phyloP scores from a whole-genome alignment of 140 eudicot genomes.

The Artemisia princeps region DNA sequence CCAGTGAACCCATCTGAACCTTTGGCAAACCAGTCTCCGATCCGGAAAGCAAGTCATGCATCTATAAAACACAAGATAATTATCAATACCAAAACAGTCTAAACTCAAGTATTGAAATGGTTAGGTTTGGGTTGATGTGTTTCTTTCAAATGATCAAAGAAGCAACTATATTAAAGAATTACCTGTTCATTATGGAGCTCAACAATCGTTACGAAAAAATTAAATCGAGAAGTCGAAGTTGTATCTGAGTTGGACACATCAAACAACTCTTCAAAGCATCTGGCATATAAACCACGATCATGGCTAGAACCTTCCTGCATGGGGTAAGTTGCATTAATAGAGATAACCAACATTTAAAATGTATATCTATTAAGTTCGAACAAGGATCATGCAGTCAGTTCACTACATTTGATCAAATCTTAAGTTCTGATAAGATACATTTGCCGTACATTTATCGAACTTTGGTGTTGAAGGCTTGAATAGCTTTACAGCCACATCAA shows the following conservation, averaged over 20 bases:
- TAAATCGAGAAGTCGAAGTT: slow-evolving; percentile 71
- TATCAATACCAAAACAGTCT: slow-evolving; percentile 14
- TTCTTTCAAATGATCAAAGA: not conserved
- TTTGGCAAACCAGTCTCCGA: slow-evolving; percentile 48
- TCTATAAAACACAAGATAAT: slow-evolving; percentile 40
- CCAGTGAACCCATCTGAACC: slow-evolving; percentile 57
- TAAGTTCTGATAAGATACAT: not conserved
- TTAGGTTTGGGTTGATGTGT: slow-evolving; percentile 12
- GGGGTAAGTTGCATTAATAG: slow-evolving; percentile 12
- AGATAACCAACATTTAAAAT: not conserved
- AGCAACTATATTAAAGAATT: slow-evolving; percentile 1
- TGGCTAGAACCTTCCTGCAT: slow-evolving; percentile 98
- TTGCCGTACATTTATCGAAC: too few species aligned
- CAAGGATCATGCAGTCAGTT: not conserved
- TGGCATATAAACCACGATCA: slow-evolving; percentile 90
- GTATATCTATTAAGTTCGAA: not conserved
- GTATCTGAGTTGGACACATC: slow-evolving; percentile 91
- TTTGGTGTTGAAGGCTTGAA: not conserved
- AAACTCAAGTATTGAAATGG: not conserved
- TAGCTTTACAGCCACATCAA: slow-evolving; percentile 11
- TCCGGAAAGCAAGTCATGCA: slow-evolving; percentile 64
- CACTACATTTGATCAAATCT: not conserved
- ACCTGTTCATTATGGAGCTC: slow-evolving; percentile 97
- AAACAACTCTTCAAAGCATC: slow-evolving; percentile 96
- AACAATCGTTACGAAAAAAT: slow-evolving; percentile 65